Evolutionary conservation across 1,284 basidiomycete genomes (phyloP), one percentile per base, ranked within the genome.

Genomic region (Trametes hirsuta): DNA sequence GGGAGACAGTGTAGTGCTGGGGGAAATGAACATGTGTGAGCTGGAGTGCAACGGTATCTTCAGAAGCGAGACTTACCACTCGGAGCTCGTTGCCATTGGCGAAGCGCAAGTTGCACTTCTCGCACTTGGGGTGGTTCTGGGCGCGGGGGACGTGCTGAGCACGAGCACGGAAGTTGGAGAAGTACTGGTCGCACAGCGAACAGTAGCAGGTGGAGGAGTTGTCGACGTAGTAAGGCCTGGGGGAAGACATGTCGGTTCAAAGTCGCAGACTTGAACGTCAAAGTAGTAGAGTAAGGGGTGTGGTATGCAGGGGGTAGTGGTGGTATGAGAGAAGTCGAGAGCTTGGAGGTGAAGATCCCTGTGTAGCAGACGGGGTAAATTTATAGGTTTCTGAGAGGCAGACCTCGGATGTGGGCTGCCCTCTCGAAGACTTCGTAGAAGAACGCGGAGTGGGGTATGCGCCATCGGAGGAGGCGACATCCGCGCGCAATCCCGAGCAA

Each of bases 111-210:
- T 69, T 47, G 59, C 71, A 72, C 5, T 61, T 59, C 10, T 67
- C 61, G 61, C 70, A 71, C 42, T 55, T 48, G 3, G 71, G 72
- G 50, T 71, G 72, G 50, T 68, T 70, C n/a, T 42, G 37, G 6
- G 71, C 63, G 24, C 50, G 36, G 44, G 67, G 68, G 11, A 73
- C 59, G 46, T 73, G 72, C 44, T 58, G 47, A 10, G 66, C 61
- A 12, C 71, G 68, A 1, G 68, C 65, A 24, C 65, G 66, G 10
- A 65, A 49, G 21, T 59, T 55, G 24, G 63, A 62, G 58, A 73
- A 73, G 61, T 72, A 71, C 44, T 59, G 57, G 56, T 73, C 72
- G 61, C 72, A 73, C 24, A 72, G 53, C 47, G 70, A 63, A 62
- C 72, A 73, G 62, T 73, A 73, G 35, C 58, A 55, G 55, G 66